A percentile compares a stretch with the other conserved stretches of the same genome.
Conservation (phyloP, 2,329 filamentous ascomycete species). For the Pseudogymnoascus sp. region DNA sequence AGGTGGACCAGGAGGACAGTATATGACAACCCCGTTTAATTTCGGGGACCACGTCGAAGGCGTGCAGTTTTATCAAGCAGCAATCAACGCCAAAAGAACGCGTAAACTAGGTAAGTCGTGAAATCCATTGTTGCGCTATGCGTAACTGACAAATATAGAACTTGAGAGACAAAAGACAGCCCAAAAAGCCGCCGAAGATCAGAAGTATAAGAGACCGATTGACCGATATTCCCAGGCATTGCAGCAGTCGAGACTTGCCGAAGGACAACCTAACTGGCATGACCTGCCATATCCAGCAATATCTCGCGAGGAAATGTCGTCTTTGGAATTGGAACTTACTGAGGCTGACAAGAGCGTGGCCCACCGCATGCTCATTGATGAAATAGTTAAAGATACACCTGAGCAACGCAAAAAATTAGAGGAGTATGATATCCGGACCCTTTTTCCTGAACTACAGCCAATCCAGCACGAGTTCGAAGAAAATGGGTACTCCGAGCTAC, state of each 20-base stretch:
- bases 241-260: not conserved
- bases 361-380: not conserved
- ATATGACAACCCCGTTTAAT: not conserved
- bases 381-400: not conserved
- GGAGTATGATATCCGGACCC: not conserved
- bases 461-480: not conserved
- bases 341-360: not conserved
- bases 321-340: not conserved
- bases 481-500: not conserved
- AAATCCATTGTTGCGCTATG: not conserved
- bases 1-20: not conserved
- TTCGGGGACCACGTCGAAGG: not conserved
- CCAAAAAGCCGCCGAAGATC: not conserved
- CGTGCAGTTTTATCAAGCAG: not conserved
- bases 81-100: not conserved
- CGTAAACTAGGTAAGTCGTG: not conserved
- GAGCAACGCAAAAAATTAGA: not conserved
- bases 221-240: not conserved
- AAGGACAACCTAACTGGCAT: not conserved
- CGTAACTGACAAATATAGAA: not conserved
- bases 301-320: not conserved
- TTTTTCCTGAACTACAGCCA: not conserved
- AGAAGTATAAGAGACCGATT: not conserved
- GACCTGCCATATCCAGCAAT: not conserved
- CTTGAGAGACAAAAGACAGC: not conserved